These are phyloP conservation scores for Periconia macrospinosa DNA, from an alignment of 2,329 filamentous ascomycete species.

Conservation along the genomic window DNA sequence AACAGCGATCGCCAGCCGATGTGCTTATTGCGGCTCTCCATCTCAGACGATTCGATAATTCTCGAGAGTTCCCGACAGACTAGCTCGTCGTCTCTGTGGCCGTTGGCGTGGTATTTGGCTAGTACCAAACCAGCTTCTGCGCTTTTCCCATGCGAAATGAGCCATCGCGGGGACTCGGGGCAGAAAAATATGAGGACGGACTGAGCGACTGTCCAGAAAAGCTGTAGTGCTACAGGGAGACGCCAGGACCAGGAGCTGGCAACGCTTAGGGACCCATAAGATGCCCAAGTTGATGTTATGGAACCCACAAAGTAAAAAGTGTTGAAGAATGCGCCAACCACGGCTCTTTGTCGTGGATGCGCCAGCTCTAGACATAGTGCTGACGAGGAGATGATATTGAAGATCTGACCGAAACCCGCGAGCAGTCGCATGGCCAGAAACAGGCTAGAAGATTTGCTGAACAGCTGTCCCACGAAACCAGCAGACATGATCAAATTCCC, in stretches of 20 bases:
- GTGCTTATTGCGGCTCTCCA: not conserved
- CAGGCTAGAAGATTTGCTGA: constrained; percentile 3
- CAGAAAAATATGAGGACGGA: constrained; percentile 9
- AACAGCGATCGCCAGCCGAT: constrained; percentile 14
- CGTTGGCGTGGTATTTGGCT: constrained; percentile 55
- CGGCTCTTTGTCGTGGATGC: constrained; percentile 15
- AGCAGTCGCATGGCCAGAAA: constrained; percentile 13
- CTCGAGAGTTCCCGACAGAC: constrained; percentile 9
- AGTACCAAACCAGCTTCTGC: constrained; percentile 58
- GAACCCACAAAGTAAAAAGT: constrained; percentile 18
- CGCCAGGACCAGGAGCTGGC: constrained; percentile 10
- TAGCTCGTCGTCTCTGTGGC: constrained; percentile 36
- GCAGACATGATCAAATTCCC: constrained; percentile 14
- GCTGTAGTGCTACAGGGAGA: constrained; percentile 6
- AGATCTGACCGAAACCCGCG: constrained; percentile 13
- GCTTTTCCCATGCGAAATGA: constrained; percentile 55
- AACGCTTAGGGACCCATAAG: constrained; percentile 10
- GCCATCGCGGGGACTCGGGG: constrained; percentile 63
- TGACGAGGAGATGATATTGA: constrained; percentile 14
- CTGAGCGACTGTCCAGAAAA: constrained; percentile 11
- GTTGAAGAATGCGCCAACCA: constrained; percentile 19
- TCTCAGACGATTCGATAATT: constrained; percentile 5
- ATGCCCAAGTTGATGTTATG: constrained; percentile 10
- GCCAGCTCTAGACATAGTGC: constrained; percentile 17
- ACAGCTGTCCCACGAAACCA: constrained; percentile 12